These are phyloP conservation scores for Pittosporum tobira DNA, from an alignment of 129 eudicot species.

Conservation along the genomic window DNA sequence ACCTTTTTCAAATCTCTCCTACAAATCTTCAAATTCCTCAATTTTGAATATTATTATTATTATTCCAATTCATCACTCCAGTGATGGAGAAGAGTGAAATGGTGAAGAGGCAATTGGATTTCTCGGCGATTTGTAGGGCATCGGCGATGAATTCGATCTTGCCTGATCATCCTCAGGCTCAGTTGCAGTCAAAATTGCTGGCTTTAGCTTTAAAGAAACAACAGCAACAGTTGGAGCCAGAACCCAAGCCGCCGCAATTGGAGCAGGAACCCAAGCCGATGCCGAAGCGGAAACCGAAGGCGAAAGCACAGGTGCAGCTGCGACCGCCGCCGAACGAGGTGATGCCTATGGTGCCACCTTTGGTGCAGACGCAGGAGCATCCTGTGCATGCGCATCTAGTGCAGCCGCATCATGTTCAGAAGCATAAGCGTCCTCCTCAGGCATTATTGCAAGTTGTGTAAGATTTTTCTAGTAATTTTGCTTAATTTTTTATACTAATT, in stretches of 20 bases:
- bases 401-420: slow-evolving; percentile 11
- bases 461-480: neutral
- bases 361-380: slow-evolving; percentile 10
- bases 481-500: neutral
- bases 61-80: neutral
- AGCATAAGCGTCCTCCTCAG: no score
- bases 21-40: neutral
- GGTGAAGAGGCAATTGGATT: slow-evolving; percentile 40
- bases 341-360: slow-evolving; percentile 1
- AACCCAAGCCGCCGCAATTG: slow-evolving; percentile 4
- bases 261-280: slow-evolving; percentile 1
- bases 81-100: slow-evolving; percentile 16
- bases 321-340: neutral
- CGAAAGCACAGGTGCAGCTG: neutral
- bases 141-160: slow-evolving; percentile 17
- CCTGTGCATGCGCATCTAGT: slow-evolving; percentile 8
- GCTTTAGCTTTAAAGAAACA: slow-evolving; percentile 12
- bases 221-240: slow-evolving; percentile 5
- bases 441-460: slow-evolving; percentile 14
- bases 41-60: neutral
- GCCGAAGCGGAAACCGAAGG: neutral
- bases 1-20: neutral
- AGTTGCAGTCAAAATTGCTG: slow-evolving; percentile 20
- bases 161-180: slow-evolving; percentile 39
- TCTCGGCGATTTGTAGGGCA: slow-evolving; percentile 18